Conservation (phyloP, 169 alveolate genomes). For the Plasmodium chabaudi region DNA sequence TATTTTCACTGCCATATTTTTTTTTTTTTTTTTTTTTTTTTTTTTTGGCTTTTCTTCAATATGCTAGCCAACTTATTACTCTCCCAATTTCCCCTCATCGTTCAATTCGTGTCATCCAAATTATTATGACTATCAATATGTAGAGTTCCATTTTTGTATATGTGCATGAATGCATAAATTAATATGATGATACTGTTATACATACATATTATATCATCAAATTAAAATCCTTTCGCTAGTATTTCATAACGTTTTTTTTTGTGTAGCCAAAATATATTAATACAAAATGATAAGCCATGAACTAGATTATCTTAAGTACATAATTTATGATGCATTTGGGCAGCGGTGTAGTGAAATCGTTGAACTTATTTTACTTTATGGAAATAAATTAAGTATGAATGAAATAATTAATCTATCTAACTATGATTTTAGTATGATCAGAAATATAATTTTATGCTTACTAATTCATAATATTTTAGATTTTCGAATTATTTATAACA, state of each 20-base stretch:
- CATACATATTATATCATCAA: too few species aligned
- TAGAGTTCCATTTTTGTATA: too few species aligned
- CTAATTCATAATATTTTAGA: slow-evolving; percentile 57
- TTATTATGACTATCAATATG: too few species aligned
- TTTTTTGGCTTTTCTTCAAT: too few species aligned
- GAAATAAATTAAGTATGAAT: slow-evolving; percentile 49
- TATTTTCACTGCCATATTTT: too few species aligned
- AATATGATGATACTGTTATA: too few species aligned
- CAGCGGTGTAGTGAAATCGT: slow-evolving; percentile 45
- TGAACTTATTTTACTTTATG: slow-evolving; percentile 53
- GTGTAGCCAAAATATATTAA: not conserved
- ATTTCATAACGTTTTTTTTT: not conserved
- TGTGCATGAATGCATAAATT: too few species aligned
- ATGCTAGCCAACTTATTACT: too few species aligned
- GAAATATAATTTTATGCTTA: slow-evolving; percentile 46
- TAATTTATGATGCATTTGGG: slow-evolving; percentile 53
- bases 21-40: too few species aligned
- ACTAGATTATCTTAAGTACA: slow-evolving; percentile 49
- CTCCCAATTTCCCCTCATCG: too few species aligned
- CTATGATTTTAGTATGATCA: slow-evolving; percentile 45
- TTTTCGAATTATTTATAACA: slow-evolving; percentile 22
- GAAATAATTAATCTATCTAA: slow-evolving; percentile 52
- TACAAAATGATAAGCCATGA: slow-evolving; percentile 51
- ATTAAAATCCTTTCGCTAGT: not conserved
- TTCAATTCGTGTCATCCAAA: too few species aligned